Conservation (phyloP, 345 rosid genomes). For the Trapa bicornis region DNA sequence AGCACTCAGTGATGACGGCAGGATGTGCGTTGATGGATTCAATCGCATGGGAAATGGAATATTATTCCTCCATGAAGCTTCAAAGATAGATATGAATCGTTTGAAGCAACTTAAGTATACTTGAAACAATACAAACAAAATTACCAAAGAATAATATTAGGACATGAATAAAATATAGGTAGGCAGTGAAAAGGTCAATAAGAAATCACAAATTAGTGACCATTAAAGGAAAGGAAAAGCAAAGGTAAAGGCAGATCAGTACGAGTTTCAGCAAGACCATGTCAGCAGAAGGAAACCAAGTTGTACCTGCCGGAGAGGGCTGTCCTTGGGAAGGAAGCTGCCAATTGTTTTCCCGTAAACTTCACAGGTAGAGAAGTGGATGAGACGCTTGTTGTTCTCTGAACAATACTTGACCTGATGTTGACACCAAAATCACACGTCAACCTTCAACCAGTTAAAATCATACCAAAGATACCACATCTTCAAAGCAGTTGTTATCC, state of each 20-base stretch:
- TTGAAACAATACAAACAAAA: neutral
- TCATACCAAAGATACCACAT: slow-evolving; percentile 1
- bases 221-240: neutral
- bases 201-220: neutral
- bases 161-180: neutral
- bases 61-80: neutral
- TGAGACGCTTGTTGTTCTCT: slow-evolving; percentile 89
- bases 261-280: neutral
- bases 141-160: neutral
- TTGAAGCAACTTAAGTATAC: neutral
- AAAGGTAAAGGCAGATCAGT: neutral
- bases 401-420: slow-evolving; percentile 89
- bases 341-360: slow-evolving; percentile 97
- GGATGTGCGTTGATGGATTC: too few species aligned
- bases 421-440: slow-evolving; percentile 17
- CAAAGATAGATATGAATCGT: neutral
- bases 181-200: neutral
- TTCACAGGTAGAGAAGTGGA: slow-evolving; percentile 98
- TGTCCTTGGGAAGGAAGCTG: slow-evolving; percentile 84
- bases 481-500: slow-evolving; percentile 1
- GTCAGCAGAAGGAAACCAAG: slow-evolving; percentile 11
- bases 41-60: too few species aligned
- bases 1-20: neutral
- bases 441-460: slow-evolving; percentile 10
- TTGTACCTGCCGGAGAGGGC: slow-evolving; percentile 77